These are phyloP conservation scores for Colletotrichum simmondsii DNA, from an alignment of 2,329 filamentous ascomycete species.

Conservation along the genomic window DNA sequence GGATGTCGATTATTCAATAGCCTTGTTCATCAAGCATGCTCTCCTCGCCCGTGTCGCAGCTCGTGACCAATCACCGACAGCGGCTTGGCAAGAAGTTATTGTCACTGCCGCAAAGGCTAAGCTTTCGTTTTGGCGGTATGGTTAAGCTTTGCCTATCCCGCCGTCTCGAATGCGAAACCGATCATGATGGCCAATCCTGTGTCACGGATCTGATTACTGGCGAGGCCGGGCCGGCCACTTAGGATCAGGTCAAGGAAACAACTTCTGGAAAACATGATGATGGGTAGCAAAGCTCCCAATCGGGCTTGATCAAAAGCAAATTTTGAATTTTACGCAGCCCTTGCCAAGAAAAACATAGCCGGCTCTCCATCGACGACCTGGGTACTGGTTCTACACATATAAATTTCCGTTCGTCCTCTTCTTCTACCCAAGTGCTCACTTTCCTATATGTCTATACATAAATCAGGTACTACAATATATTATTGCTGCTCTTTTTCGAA, in stretches of 20 bases:
- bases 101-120: neutral
- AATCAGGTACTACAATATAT: too few species aligned
- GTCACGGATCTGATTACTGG: neutral
- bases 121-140: neutral
- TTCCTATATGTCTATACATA: too few species aligned
- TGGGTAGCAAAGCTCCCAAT: neutral
- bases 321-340: neutral
- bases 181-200: neutral
- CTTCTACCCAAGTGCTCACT: too few species aligned
- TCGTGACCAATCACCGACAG: neutral
- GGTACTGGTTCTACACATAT: neutral
- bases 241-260: neutral
- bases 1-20: neutral
- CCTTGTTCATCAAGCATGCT: neutral
- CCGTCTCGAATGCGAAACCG: neutral
- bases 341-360: neutral
- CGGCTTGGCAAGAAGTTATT: neutral
- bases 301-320: too few species aligned
- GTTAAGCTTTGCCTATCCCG: neutral
- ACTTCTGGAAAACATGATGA: neutral
- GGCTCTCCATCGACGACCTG: neutral
- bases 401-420: neutral
- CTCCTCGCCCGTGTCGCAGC: neutral
- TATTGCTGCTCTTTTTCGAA: too few species aligned
- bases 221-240: neutral